Percentiles rank a stretch among this genome's conserved stretches.
Evolutionary conservation across 2,329 filamentous ascomycete genomes (phyloP).

Genomic region (Coniochaeta sp.): DNA sequence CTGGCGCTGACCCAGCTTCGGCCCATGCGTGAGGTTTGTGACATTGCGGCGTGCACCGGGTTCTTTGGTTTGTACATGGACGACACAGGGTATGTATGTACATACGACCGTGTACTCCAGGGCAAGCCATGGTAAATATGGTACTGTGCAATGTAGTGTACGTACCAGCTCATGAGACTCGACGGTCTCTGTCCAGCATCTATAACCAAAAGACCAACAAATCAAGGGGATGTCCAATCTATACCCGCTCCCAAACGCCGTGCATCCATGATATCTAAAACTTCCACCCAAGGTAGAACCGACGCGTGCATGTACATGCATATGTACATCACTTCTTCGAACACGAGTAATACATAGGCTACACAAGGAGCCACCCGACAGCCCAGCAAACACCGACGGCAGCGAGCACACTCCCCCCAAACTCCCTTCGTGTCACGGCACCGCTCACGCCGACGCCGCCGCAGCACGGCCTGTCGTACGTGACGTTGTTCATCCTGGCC

Average conservation of each 20-base stretch:
- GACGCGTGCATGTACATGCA: not conserved
- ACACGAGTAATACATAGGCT: not conserved
- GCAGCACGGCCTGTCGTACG: slow-evolving; percentile 54
- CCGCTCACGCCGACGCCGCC: slow-evolving; percentile 33
- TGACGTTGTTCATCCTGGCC: slow-evolving; percentile 64
- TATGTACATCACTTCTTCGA: not conserved
- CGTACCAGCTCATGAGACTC: not conserved
- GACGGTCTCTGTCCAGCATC: not conserved
- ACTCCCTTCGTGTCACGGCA: slow-evolving; percentile 38
- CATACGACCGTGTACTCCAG: too few relatives aligned
- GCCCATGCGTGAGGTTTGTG: too few relatives aligned
- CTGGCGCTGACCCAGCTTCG: too few relatives aligned
- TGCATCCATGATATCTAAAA: slow-evolving; percentile 3
- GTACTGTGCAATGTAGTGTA: too few relatives aligned
- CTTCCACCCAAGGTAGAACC: not conserved
- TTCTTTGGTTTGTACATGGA: too few relatives aligned
- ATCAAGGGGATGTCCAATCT: not conserved
- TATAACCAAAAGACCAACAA: not conserved
- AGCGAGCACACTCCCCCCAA: slow-evolving; percentile 3
- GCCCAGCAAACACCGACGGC: slow-evolving; percentile 6
- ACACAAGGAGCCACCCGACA: slow-evolving; percentile 9
- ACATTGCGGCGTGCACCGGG: too few relatives aligned
- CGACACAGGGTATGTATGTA: too few relatives aligned
- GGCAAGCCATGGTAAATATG: not conserved
- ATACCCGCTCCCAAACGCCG: slow-evolving; percentile 9